These are phyloP conservation scores for Tillandsia fasciculata DNA, from an alignment of 176 grass and related monocot species.

Conservation along the genomic window DNA sequence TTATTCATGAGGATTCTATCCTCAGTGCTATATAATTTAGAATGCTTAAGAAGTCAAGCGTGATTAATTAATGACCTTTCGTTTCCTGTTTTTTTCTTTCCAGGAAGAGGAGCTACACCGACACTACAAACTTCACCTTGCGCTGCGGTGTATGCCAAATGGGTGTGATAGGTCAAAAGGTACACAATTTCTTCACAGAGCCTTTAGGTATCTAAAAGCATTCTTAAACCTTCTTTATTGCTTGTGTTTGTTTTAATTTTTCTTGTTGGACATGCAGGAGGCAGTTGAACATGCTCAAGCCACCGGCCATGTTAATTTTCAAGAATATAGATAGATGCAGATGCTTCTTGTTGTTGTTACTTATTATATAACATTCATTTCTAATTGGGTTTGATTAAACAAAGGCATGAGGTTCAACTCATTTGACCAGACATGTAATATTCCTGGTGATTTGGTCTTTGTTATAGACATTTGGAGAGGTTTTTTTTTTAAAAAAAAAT, in stretches of 20 bases:
- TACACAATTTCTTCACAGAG: background rate
- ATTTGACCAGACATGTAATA: slow-evolving; percentile 20
- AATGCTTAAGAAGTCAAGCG: background rate
- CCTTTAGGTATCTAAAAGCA: background rate
- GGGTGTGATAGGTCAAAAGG: slow-evolving; percentile 81
- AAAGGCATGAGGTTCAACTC: slow-evolving; percentile 19
- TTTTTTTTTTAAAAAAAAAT: too few relatives aligned
- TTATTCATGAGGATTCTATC: slow-evolving; percentile 4
- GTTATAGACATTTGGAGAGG: too few relatives aligned
- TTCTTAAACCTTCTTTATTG: background rate
- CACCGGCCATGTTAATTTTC: slow-evolving; percentile 84
- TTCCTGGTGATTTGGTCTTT: background rate
- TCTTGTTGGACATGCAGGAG: slow-evolving; percentile 43
- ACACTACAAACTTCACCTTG: slow-evolving; percentile 80
- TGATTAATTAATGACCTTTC: background rate
- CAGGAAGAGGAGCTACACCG: slow-evolving; percentile 86
- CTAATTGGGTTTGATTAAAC: slow-evolving; percentile 4
- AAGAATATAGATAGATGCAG: slow-evolving; percentile 58
- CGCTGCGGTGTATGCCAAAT: slow-evolving; percentile 89
- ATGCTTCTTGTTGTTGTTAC: slow-evolving; percentile 20
- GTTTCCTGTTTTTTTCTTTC: slow-evolving; percentile 6
- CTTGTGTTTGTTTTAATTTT: background rate
- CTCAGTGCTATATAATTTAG: background rate
- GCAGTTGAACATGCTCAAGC: slow-evolving; percentile 85
- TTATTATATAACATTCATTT: slow-evolving; percentile 1